These are phyloP conservation scores for Paraphaeosphaeria sporulosa DNA, from an alignment of 2,329 filamentous ascomycete genomes.

Conservation along the genomic window DNA sequence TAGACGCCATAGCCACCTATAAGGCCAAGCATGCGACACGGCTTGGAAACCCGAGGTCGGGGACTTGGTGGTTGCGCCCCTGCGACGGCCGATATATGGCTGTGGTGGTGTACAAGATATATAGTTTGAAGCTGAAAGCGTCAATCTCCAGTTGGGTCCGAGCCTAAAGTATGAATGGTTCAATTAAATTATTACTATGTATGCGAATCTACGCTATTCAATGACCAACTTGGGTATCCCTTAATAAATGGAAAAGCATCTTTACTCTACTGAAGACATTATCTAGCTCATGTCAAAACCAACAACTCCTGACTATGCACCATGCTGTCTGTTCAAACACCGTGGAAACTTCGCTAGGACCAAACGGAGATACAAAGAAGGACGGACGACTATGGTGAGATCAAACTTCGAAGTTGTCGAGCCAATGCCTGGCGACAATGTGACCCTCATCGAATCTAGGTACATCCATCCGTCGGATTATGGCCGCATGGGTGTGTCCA, in stretches of 20 bases:
- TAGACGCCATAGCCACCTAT: no score
- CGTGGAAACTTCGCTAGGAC: background rate
- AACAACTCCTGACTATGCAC: background rate
- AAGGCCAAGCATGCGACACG: no score
- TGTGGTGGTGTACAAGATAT: no score
- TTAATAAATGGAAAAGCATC: background rate
- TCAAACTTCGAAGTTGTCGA: constrained; percentile 70
- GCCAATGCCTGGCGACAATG: constrained; percentile 81
- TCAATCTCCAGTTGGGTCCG: no score
- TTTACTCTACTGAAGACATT: background rate
- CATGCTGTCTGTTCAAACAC: background rate
- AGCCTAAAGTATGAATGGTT: no score
- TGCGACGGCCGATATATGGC: no score
- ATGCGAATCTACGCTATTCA: no score
- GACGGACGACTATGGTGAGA: background rate
- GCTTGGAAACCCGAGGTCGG: no score
- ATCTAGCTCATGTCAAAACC: background rate
- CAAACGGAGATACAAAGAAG: background rate
- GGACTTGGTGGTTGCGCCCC: no score
- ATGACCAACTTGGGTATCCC: no score
- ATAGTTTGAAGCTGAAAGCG: no score
- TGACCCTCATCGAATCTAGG: constrained; percentile 76
- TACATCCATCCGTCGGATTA: constrained; percentile 78
- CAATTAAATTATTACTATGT: no score
- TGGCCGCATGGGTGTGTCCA: constrained; percentile 84